A percentile compares a stretch with the other conserved stretches of the same genome.
Evolutionary conservation across 805 yeast species (phyloP).

Genomic region (Candida qinlingensis): DNA sequence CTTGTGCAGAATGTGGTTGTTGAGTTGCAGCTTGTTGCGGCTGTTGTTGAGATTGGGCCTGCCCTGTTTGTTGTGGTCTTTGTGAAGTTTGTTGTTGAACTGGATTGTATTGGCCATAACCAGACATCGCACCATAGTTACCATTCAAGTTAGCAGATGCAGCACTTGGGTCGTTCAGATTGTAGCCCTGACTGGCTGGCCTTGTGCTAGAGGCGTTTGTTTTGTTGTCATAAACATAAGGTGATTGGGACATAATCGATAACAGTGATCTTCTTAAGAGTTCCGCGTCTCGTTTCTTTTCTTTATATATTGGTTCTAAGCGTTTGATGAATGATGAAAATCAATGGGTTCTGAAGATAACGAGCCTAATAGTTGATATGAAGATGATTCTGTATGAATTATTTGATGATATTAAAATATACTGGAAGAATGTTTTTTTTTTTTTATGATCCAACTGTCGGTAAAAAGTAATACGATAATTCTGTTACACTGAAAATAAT

Average conservation of each 20-base stretch:
- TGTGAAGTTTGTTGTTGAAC: slow-evolving; percentile 3
- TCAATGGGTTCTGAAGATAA: too few species aligned
- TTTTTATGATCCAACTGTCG: too few species aligned
- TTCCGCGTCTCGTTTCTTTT: too few species aligned
- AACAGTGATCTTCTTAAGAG: background rate
- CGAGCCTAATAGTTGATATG: too few species aligned
- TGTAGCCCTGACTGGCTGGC: slow-evolving; percentile 5
- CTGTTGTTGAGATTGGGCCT: slow-evolving; percentile 6
- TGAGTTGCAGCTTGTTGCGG: slow-evolving; percentile 1
- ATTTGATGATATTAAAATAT: too few species aligned
- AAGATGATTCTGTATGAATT: too few species aligned
- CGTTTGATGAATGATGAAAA: too few species aligned
- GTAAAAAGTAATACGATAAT: too few species aligned
- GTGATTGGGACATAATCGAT: slow-evolving; percentile 14
- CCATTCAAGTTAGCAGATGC: background rate
- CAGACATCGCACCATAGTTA: background rate
- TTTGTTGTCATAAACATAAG: slow-evolving; percentile 11
- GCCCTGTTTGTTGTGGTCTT: background rate
- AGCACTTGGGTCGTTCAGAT: background rate
- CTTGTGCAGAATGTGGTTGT: slow-evolving; percentile 1
- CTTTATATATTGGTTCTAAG: too few species aligned
- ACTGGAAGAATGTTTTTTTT: too few species aligned
- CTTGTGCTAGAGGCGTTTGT: background rate
- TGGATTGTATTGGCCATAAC: slow-evolving; percentile 6
- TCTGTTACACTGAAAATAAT: too few species aligned